Base-by-base conservation (phyloP, 139 green algal genomes). In the Chlamydomonas schloesseri region DNA sequence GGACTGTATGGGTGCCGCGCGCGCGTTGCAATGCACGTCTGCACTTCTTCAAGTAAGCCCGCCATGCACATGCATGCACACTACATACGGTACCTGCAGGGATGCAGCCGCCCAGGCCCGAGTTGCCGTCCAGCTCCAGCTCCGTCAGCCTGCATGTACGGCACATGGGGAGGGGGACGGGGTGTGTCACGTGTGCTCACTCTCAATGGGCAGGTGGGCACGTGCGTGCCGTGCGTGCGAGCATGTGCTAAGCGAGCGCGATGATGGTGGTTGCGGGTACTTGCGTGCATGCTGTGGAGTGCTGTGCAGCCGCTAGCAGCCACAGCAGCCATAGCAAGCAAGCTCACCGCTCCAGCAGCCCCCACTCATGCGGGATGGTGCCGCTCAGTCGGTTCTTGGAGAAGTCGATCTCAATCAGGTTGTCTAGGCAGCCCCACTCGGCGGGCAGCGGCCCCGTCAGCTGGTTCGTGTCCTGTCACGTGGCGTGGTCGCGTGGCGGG, bases 381-480 rank as follows among this genome's bases (percentile, higher is more conserved):
- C 83, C 83, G 14, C 17, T 33, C 31, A 88, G 64, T 18, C 20
- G 60, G 60, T 67, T 67, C 60, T 67, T 67, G 24, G 60, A 28
- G 15, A 81, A n/a, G 73, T 81, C 73, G 15, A 81, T 65, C 53
- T 88, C 83, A 14, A 84, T 88, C 17, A 88, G 73, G 33, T 84
- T 60, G 3, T 60, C 10, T 15, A 88, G 65, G 62, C 83, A 88
- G 31, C 83, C 83, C 57, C 75, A 88, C 73, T 88, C 73, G 28
- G 36, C 11, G 0, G 83, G 83, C 46, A 88, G 83, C 23, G 73
- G 36, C 10, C 73, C 83, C 13, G 33, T 50, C 29, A 79, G 34
- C 26, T 34, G 2, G 46, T 88, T 83, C n/a, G 55, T 34, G 83
- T 88, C 81, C 64, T 74, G 24, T 3, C 11, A 2, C 28, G 60